Conservation (phyloP, 2,329 filamentous ascomycete species). For the Verruconis gallopava region DNA sequence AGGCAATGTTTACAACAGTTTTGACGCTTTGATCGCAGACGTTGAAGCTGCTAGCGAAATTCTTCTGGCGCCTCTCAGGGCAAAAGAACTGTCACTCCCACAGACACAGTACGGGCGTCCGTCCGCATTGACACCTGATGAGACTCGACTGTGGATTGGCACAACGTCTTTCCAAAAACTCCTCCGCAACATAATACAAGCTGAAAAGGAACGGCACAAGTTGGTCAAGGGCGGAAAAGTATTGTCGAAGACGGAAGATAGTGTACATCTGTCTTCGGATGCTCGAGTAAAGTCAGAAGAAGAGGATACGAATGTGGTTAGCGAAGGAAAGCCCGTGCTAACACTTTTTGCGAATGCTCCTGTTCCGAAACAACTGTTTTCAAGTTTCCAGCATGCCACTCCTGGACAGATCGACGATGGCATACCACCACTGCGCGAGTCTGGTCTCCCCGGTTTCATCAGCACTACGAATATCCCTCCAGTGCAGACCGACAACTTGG, state of each 20-base stretch:
- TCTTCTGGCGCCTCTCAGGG: slow-evolving; percentile 5
- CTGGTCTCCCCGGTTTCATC: slow-evolving; percentile 61
- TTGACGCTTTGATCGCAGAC: slow-evolving; percentile 27
- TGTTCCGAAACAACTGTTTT: slow-evolving; percentile 68
- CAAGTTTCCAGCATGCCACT: slow-evolving; percentile 55
- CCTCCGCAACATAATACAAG: slow-evolving; percentile 6
- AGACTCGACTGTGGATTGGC: slow-evolving; percentile 3
- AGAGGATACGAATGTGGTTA: slow-evolving; percentile 18
- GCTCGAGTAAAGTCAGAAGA: slow-evolving; percentile 4
- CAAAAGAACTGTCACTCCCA: slow-evolving; percentile 2
- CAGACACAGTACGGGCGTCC: slow-evolving; percentile 3
- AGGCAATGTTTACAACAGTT: slow-evolving; percentile 25
- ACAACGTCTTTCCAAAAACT: slow-evolving; percentile 7
- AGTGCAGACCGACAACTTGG: slow-evolving; percentile 22
- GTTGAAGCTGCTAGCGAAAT: slow-evolving; percentile 5
- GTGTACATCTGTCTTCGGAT: neutral
- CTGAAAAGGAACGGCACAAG: slow-evolving; percentile 2
- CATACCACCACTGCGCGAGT: slow-evolving; percentile 45
- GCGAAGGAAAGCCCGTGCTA: slow-evolving; percentile 48
- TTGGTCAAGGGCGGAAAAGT: neutral
- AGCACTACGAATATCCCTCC: slow-evolving; percentile 54
- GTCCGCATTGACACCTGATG: neutral
- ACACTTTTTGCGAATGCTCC: slow-evolving; percentile 66
- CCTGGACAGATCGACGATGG: slow-evolving; percentile 27
- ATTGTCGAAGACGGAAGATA: neutral